Base-by-base conservation (phyloP, 176 grass and related monocot genomes). In the Oryza nivara region DNA sequence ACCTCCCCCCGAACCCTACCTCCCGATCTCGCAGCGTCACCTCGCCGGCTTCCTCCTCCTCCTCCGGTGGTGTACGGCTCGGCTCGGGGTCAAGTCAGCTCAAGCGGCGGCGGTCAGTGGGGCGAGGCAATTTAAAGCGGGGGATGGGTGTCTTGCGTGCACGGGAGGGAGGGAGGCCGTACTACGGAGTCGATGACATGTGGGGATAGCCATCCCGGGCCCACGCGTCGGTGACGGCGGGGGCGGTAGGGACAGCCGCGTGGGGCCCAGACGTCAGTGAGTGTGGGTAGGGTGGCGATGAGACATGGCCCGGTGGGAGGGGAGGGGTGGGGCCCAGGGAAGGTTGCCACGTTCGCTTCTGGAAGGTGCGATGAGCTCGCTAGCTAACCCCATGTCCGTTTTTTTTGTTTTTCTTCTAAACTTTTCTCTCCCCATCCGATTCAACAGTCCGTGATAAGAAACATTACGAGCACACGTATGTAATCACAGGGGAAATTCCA, bases 321-420 rank as follows among this genome's bases (percentile, higher is more conserved):
- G 46, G 12, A 4, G 22, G 19, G 6, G 36, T 3, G 4, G 54
- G 45, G 77, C 13, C 74, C 20, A 8, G 45, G 45, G 43, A 78
- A 46, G 79, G 84, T 11, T 86, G 88, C 84, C 88, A 86, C 88
- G 88, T 90, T 86, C 79, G 68, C 68, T 74, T 90, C 88, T 86
- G 68, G 84, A 90, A 83, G 83, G 66, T 82, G 78, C 72, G 51
- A 72, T 8, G 32, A 16, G 78, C 11, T 60, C 23, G 77, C 68
- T 45, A 7, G 66, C 32, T 58, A 23, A 63, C 58, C 58, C n/a
- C 70, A 58, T 36, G 78, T 43, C 78, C 71, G 47, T 34, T 60
- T 81, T 45, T 36, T 32, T 28, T 28, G 30, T 8, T 60, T 63
- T 63, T 23, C 9, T 63, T 22, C 19, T 56, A 0, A 7, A 7